These are phyloP conservation scores for Chrysosphaeria jannelii DNA, from an alignment of 2,329 filamentous ascomycete genomes.

Conservation along the genomic window DNA sequence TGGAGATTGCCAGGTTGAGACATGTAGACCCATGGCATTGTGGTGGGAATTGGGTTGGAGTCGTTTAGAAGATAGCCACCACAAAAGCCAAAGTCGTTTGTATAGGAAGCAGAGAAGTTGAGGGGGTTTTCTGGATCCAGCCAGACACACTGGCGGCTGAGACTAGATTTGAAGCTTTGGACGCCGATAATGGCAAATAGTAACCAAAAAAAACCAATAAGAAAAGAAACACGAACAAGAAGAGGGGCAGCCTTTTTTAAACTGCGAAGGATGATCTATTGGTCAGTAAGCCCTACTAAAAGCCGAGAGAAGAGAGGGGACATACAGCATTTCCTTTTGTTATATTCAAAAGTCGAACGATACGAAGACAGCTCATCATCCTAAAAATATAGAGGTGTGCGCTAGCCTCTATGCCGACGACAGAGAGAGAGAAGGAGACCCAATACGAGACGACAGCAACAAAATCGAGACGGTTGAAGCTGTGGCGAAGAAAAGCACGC, in stretches of 20 bases:
- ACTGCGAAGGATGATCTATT: constrained; percentile 60
- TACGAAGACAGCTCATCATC: constrained; percentile 88
- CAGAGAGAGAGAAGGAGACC: constrained; percentile 52
- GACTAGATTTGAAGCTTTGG: constrained; percentile 75
- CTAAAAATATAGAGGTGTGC: constrained; percentile 69
- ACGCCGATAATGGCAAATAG: constrained; percentile 90
- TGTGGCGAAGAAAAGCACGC: constrained; percentile 74
- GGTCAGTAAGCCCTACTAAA: background rate
- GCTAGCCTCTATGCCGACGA: constrained; percentile 34
- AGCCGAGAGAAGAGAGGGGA: constrained; percentile 2
- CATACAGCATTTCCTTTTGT: constrained; percentile 77
- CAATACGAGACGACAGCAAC: constrained; percentile 85
- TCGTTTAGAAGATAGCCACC: constrained; percentile 44
- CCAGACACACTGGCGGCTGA: constrained; percentile 54
- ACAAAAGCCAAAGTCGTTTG: constrained; percentile 46
- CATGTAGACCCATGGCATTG: constrained; percentile 32
- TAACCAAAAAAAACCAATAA: constrained; percentile 93
- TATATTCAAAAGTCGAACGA: constrained; percentile 64
- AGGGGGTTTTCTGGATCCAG: constrained; percentile 28
- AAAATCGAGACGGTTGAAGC: constrained; percentile 88
- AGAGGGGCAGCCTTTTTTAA: constrained; percentile 83
- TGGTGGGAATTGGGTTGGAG: constrained; percentile 16
- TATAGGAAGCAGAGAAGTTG: constrained; percentile 24
- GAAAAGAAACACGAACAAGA: constrained; percentile 71
- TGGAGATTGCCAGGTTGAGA: constrained; percentile 9